phyloP scores from a whole-genome alignment of 257 asterid species.

The Solanum tacnaense region DNA sequence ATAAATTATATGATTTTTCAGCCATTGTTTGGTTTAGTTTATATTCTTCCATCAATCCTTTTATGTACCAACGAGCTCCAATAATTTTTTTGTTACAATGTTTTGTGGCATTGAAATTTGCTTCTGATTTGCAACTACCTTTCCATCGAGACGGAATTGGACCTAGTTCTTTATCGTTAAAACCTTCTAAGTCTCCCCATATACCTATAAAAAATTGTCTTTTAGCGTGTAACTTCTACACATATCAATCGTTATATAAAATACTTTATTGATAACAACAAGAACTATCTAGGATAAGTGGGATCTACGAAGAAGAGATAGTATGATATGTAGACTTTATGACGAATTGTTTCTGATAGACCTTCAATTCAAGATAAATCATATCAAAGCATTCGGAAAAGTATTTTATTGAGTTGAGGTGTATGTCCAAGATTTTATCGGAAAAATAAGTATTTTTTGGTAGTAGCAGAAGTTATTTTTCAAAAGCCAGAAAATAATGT shows the following conservation, averaged over 20 bases:
- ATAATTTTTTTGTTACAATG: neutral
- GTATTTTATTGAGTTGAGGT: neutral
- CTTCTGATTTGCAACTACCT: neutral
- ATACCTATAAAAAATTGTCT: neutral
- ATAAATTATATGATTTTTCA: neutral
- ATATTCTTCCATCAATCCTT: neutral
- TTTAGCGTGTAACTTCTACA: neutral
- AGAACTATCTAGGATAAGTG: neutral
- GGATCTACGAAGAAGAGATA: neutral
- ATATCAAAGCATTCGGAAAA: too few species aligned
- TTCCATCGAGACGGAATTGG: conserved; percentile 7
- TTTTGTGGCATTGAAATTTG: neutral
- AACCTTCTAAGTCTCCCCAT: neutral
- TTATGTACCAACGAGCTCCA: neutral
- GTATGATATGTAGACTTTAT: too few species aligned
- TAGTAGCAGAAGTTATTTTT: neutral
- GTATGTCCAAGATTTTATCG: neutral
- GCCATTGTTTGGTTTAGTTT: neutral
- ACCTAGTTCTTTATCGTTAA: conserved; percentile 9
- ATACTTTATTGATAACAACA: neutral
- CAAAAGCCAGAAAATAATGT: neutral
- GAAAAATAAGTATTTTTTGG: neutral
- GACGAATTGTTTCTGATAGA: too few species aligned
- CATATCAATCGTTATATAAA: neutral
- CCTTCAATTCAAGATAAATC: neutral